Conservation (phyloP, 2,329 filamentous ascomycete species). For the Cladosporium sp. region DNA sequence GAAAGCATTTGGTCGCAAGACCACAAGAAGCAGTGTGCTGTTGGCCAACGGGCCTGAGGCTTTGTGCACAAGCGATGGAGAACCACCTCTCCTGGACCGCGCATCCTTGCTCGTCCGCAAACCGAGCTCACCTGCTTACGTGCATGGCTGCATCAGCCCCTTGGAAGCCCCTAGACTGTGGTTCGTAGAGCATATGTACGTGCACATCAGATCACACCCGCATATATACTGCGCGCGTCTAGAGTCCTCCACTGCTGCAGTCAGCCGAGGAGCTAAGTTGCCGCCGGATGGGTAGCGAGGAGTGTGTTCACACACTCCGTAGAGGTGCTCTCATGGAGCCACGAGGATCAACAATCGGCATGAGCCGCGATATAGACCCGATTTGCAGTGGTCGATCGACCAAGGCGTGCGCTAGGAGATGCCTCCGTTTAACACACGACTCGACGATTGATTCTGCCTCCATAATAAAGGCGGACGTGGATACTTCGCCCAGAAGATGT, state of each 20-base stretch:
- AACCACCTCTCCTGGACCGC: background rate
- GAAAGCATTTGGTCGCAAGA: background rate
- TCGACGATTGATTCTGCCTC: too few relatives aligned
- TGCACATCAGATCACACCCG: conserved; percentile 7
- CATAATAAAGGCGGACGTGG: too few relatives aligned
- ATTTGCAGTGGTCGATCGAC: too few relatives aligned
- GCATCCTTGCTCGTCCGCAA: background rate
- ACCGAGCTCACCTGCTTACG: background rate
- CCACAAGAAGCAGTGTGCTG: background rate
- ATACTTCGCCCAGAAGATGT: background rate
- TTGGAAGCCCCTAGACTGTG: background rate
- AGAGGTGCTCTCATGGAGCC: too few relatives aligned
- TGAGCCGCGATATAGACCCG: too few relatives aligned
- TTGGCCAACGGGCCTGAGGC: background rate
- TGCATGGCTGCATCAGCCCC: background rate
- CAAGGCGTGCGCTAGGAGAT: too few relatives aligned
- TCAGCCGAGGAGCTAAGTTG: background rate
- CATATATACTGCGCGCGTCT: background rate
- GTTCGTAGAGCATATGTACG: background rate
- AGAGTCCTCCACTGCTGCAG: conserved; percentile 1
- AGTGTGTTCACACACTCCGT: background rate
- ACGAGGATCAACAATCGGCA: too few relatives aligned
- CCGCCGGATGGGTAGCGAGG: background rate
- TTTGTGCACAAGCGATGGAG: background rate
- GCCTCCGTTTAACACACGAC: too few relatives aligned